Percentiles rank a stretch among this genome's conserved stretches.
Conservation (phyloP, 495 filamentous ascomycete species). For the Aspergillus leporis region DNA sequence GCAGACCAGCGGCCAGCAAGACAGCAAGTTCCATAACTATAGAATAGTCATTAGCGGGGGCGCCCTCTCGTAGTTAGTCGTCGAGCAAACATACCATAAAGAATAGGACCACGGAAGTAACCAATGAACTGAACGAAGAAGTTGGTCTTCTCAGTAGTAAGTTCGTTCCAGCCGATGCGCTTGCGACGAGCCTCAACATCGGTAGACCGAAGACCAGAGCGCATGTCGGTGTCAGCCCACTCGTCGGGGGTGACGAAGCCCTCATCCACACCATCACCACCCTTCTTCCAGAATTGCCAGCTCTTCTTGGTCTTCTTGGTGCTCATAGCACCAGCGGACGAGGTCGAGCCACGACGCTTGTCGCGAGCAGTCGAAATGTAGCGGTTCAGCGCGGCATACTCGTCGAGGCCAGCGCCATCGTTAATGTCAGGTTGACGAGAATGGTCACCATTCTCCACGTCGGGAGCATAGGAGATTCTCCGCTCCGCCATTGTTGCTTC, state of each 20-base stretch:
- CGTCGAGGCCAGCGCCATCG: conserved; percentile 41
- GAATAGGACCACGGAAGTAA: conserved; percentile 81
- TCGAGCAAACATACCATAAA: conserved; percentile 63
- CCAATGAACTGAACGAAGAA: conserved; percentile 73
- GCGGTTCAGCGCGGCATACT: conserved; percentile 58
- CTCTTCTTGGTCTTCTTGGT: conserved; percentile 49
- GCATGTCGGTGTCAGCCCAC: conserved; percentile 73
- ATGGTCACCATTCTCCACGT: conserved; percentile 52
- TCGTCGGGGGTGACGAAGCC: conserved; percentile 64
- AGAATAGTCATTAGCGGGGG: not conserved
- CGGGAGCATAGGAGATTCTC: conserved; percentile 56
- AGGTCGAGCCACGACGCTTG: conserved; percentile 56
- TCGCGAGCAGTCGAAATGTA: conserved; percentile 69
- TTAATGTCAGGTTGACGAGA: conserved; percentile 37
- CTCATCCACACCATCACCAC: conserved; percentile 32
- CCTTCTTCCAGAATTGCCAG: conserved; percentile 58
- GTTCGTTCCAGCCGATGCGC: conserved; percentile 71
- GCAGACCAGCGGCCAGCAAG: conserved; percentile 73
- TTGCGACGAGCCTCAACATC: conserved; percentile 68
- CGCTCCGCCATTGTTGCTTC: conserved; percentile 54
- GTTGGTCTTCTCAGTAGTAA: conserved; percentile 75
- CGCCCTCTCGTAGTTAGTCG: conserved; percentile 9
- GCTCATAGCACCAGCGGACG: conserved; percentile 48
- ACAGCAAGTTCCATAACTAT: conserved; percentile 85
- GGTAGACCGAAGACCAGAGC: conserved; percentile 54